Evolutionary conservation across 257 asterid genomes (phyloP).

Genomic region (Scutellaria baicalensis): DNA sequence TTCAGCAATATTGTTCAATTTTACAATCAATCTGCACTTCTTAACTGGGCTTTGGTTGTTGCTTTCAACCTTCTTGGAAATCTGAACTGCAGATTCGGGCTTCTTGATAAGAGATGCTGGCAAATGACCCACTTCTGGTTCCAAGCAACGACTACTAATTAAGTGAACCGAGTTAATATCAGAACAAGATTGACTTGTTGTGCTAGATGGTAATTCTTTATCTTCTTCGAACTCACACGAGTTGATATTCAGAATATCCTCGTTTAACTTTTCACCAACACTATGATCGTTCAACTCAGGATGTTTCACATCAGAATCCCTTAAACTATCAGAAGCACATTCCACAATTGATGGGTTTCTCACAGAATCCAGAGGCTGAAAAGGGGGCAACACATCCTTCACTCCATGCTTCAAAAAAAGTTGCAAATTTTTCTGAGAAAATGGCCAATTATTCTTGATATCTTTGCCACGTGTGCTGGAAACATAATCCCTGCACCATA

Average conservation of each 20-base stretch:
- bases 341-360: slow-evolving; percentile 28
- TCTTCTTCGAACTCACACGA: slow-evolving; percentile 37
- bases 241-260: slow-evolving; percentile 20
- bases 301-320: slow-evolving; percentile 28
- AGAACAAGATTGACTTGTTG: slow-evolving; percentile 36
- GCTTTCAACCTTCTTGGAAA: slow-evolving; percentile 25
- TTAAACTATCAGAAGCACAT: slow-evolving; percentile 14
- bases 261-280: slow-evolving; percentile 16
- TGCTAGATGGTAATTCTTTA: slow-evolving; percentile 28
- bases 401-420: slow-evolving; percentile 72
- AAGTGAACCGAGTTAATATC: slow-evolving; percentile 33
- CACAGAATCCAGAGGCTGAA: slow-evolving; percentile 46
- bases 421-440: slow-evolving; percentile 67
- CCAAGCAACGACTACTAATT: slow-evolving; percentile 21
- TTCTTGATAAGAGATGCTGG: slow-evolving; percentile 5
- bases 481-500: slow-evolving; percentile 75
- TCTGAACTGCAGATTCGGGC: slow-evolving; percentile 20
- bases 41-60: slow-evolving; percentile 30
- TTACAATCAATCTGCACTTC: slow-evolving; percentile 56
- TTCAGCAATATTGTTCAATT: slow-evolving; percentile 33
- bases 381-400: slow-evolving; percentile 77
- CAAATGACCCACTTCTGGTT: slow-evolving; percentile 23
- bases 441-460: slow-evolving; percentile 81
- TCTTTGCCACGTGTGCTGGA: slow-evolving; percentile 54
- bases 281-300: slow-evolving; percentile 15